Evolutionary conservation across 169 alveolate species (phyloP).

Genomic region (Cryptosporidium parvum): DNA sequence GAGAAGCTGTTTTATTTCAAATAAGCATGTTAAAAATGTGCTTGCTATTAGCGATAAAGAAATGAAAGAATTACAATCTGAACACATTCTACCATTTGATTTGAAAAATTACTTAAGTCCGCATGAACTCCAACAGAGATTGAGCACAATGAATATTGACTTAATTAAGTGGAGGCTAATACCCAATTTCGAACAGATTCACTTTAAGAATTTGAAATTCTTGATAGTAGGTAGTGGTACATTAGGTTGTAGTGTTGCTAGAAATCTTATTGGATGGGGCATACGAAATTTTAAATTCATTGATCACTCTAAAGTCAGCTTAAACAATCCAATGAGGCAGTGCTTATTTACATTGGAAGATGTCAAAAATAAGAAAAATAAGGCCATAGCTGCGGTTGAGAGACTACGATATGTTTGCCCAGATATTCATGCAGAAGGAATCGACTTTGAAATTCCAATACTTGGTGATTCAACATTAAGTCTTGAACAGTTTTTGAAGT

Average conservation of each 20-base stretch:
- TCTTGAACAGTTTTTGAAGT: constrained; percentile 77
- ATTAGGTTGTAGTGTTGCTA: constrained; percentile 83
- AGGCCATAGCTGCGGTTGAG: constrained; percentile 89
- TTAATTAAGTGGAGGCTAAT: constrained; percentile 92
- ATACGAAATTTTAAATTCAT: constrained; percentile 88
- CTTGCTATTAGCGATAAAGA: not conserved
- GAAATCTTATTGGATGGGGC: constrained; percentile 92
- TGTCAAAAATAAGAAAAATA: constrained; percentile 79
- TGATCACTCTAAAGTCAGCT: constrained; percentile 88
- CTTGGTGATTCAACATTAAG: constrained; percentile 88
- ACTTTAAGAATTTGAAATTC: constrained; percentile 80
- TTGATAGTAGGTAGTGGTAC: constrained; percentile 88
- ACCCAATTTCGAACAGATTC: constrained; percentile 84
- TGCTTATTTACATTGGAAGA: constrained; percentile 89
- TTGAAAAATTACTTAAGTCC: constrained; percentile 34
- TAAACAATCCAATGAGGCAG: constrained; percentile 91
- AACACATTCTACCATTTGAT: constrained; percentile 12
- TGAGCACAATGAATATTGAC: constrained; percentile 83
- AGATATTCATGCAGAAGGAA: constrained; percentile 84
- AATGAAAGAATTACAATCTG: not conserved
- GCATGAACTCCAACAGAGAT: constrained; percentile 16
- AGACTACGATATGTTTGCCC: constrained; percentile 88
- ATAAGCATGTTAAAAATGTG: not conserved
- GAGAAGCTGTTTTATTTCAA: constrained; percentile 2
- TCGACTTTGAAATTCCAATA: constrained; percentile 86